Evolutionary conservation across 2,329 filamentous ascomycete species (phyloP).

Genomic region (Colletotrichum camelliae): DNA sequence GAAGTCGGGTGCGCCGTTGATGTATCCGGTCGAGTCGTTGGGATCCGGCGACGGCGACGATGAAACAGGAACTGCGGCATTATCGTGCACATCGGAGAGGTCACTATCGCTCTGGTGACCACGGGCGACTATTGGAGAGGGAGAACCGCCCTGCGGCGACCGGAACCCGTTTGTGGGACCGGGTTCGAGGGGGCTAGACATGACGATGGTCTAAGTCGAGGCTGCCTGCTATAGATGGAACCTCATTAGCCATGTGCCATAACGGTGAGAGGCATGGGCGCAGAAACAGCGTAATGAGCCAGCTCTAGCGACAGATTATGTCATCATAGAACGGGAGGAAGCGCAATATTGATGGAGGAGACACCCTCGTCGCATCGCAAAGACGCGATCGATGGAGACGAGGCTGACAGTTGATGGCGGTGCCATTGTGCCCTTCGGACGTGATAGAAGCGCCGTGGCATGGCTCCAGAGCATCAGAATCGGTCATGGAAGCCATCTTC

Average conservation of each 20-base stretch:
- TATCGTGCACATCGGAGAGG: slow-evolving; percentile 73
- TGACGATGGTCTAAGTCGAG: slow-evolving; percentile 65
- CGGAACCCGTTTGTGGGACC: slow-evolving; percentile 71
- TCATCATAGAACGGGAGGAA: slow-evolving; percentile 43
- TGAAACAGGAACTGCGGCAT: slow-evolving; percentile 53
- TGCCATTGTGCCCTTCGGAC: slow-evolving; percentile 47
- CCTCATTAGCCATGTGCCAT: slow-evolving; percentile 38
- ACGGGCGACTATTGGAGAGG: slow-evolving; percentile 41
- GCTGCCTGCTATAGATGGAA: slow-evolving; percentile 52
- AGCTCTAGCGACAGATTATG: slow-evolving; percentile 34
- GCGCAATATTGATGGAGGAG: slow-evolving; percentile 38
- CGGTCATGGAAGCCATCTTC: slow-evolving; percentile 38
- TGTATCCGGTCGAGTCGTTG: slow-evolving; percentile 45
- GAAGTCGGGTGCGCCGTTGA: slow-evolving; percentile 42
- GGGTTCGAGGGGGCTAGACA: slow-evolving; percentile 67
- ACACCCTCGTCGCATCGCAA: slow-evolving; percentile 49
- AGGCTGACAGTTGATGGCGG: slow-evolving; percentile 51
- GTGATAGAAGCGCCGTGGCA: slow-evolving; percentile 24
- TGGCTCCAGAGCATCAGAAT: slow-evolving; percentile 31
- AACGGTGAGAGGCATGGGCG: background rate
- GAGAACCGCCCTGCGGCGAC: slow-evolving; percentile 58
- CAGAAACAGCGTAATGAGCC: slow-evolving; percentile 49
- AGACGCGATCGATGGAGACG: slow-evolving; percentile 48
- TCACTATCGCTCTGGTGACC: slow-evolving; percentile 73
- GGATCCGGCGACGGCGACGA: slow-evolving; percentile 47